Conservation (phyloP, 2,329 filamentous ascomycete genomes). For the Phaeosphaeriaceae sp. region DNA sequence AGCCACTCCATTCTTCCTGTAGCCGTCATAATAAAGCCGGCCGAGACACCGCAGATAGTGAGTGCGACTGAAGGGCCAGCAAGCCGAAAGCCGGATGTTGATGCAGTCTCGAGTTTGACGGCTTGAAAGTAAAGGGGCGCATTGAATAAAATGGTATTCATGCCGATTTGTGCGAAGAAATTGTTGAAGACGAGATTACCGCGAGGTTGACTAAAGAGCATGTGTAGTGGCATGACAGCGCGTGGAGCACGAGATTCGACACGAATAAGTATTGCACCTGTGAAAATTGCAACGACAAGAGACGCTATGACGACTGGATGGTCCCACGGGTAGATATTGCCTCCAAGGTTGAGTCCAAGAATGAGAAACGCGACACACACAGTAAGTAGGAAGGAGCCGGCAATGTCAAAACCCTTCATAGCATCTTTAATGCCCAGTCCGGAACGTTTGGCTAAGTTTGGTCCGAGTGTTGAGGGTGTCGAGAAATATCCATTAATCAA, state of each 20-base stretch:
- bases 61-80: slow-evolving; percentile 65
- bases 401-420: slow-evolving; percentile 57
- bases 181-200: slow-evolving; percentile 59
- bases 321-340: slow-evolving; percentile 59
- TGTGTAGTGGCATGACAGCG: slow-evolving; percentile 58
- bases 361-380: slow-evolving; percentile 57
- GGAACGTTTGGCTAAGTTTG: slow-evolving; percentile 51
- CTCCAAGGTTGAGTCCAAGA: slow-evolving; percentile 59
- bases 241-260: slow-evolving; percentile 48
- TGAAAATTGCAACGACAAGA: slow-evolving; percentile 50
- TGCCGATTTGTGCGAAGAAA: slow-evolving; percentile 57
- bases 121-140: slow-evolving; percentile 71
- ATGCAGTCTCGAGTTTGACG: slow-evolving; percentile 64
- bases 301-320: slow-evolving; percentile 59
- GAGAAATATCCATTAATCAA: slow-evolving; percentile 52
- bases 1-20: slow-evolving; percentile 53
- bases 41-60: slow-evolving; percentile 50
- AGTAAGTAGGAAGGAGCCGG: slow-evolving; percentile 57
- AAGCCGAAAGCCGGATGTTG: slow-evolving; percentile 74
- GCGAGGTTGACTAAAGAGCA: slow-evolving; percentile 55
- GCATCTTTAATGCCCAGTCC: slow-evolving; percentile 51
- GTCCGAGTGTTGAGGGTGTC: slow-evolving; percentile 54
- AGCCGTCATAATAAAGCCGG: slow-evolving; percentile 53
- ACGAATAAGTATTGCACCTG: slow-evolving; percentile 49
- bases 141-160: slow-evolving; percentile 69